Percentiles rank a stretch among this genome's conserved stretches.
Conservation (phyloP, 352 stramenopile genomes). For the Phytophthora pini region DNA sequence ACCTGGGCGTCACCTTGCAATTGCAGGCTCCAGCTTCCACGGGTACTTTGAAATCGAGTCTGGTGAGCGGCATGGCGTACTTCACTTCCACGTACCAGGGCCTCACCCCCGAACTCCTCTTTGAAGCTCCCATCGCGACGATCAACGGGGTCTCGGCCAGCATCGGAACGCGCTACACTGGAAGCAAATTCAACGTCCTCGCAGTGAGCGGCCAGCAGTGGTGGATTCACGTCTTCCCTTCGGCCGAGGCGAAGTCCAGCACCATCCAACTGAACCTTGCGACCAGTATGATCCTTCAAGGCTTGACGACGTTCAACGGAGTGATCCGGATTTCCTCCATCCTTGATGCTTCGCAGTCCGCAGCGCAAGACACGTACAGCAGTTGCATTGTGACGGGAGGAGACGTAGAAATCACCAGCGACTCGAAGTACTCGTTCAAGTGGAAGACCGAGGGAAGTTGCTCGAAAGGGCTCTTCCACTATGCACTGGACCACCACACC, state of each 20-base stretch:
- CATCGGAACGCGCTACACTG: conserved; percentile 37
- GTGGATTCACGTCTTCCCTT: conserved; percentile 57
- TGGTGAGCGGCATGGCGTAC: conserved; percentile 81
- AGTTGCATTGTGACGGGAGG: conserved; percentile 69
- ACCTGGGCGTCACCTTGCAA: conserved; percentile 66
- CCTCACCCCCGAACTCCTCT: conserved; percentile 57
- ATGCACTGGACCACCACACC: conserved; percentile 63
- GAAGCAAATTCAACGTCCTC: conserved; percentile 55
- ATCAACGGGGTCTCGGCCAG: conserved; percentile 53
- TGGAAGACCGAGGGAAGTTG: conserved; percentile 69
- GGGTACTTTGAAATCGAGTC: conserved; percentile 45
- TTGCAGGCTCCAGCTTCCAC: conserved; percentile 40
- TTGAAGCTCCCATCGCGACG: conserved; percentile 58
- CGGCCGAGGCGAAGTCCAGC: conserved; percentile 16
- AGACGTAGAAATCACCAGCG: conserved; percentile 45
- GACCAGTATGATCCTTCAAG: conserved; percentile 53
- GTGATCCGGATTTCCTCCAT: conserved; percentile 54
- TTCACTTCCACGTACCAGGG: conserved; percentile 62
- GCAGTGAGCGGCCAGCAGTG: conserved; percentile 64
- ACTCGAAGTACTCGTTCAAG: conserved; percentile 62
- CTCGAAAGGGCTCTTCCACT: conserved; percentile 65
- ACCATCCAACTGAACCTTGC: conserved; percentile 46
- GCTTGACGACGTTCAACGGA: conserved; percentile 45
- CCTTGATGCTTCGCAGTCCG: conserved; percentile 43
- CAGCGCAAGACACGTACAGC: conserved; percentile 66